phyloP scores from a whole-genome alignment of 805 yeast species.

The Candida vaughaniae region DNA sequence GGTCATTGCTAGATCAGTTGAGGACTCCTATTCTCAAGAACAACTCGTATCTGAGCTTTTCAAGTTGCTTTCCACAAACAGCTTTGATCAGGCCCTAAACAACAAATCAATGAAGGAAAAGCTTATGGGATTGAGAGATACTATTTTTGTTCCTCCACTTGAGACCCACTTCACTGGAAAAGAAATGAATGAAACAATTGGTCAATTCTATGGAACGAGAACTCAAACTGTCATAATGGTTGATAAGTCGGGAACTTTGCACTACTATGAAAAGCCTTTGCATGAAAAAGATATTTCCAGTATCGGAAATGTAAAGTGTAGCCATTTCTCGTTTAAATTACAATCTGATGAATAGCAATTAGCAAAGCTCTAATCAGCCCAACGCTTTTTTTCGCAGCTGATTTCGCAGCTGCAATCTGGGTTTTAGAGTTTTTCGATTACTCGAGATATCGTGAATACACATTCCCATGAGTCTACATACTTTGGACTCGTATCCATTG shows the following conservation, averaged over 20 bases:
- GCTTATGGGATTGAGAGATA: constrained; percentile 45
- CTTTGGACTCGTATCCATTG: constrained; percentile 19
- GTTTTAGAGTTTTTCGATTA: too few relatives aligned
- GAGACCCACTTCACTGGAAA: constrained; percentile 17
- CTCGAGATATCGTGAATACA: too few relatives aligned
- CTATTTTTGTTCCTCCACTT: constrained; percentile 75
- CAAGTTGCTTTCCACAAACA: constrained; percentile 47
- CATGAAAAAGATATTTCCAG: constrained; percentile 28
- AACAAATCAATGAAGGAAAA: constrained; percentile 21
- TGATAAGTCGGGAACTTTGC: constrained; percentile 48
- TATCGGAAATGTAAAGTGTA: background rate
- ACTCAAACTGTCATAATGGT: constrained; percentile 78
- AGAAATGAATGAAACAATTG: constrained; percentile 26
- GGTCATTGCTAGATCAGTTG: constrained; percentile 18
- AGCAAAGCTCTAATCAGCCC: constrained; percentile 6
- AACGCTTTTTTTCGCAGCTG: background rate
- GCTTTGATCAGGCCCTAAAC: constrained; percentile 25
- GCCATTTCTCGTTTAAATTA: constrained; percentile 2
- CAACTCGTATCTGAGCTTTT: constrained; percentile 53
- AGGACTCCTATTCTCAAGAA: constrained; percentile 26
- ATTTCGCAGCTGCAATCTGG: background rate
- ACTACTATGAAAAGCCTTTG: constrained; percentile 61
- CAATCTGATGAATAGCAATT: constrained; percentile 15
- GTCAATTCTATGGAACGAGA: constrained; percentile 77
- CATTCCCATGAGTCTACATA: constrained; percentile 15